Base-by-base conservation (phyloP, 2,329 filamentous ascomycete species). In the Fusarium subtropicale region DNA sequence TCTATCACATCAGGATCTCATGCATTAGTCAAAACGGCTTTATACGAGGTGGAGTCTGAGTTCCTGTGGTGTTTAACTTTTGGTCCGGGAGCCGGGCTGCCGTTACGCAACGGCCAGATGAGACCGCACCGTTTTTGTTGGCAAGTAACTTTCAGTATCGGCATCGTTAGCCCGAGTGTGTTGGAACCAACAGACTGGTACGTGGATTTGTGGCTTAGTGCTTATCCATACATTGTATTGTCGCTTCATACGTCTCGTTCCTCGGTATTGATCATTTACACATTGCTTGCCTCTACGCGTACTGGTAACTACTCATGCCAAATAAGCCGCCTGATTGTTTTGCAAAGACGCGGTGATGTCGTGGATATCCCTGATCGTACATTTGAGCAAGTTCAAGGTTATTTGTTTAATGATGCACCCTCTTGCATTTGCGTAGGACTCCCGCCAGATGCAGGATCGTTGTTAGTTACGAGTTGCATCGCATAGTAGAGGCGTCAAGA, bases 21-120 rank as follows among this genome's bases (percentile, higher is more conserved):
- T 65, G 62, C 60, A 60, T 60, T 60, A 65, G 61, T 16, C 2
- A 22, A 12, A 51, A 20, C 18, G 34, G 48, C 20, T 9, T 16
- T 24, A 55, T 63, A 64, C 59, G 59, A 64, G 36, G 54, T 44
- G 18, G 60, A 33, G 24, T 52, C 24, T 46, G 39, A 47, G 26
- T 48, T 60, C 26, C 52, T 65, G 62, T 51, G 57, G 45, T 28
- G 31, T 57, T 18, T 51, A 28, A 22, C 20, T 38, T 50, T 50
- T 34, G 26, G 24, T 18, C 22, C 22, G 44, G 46, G 39, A 60
- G 60, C 54, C 41, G 41, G 39, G 6, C 28, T 24, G 41, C 47
- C 62, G 57, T 65, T 65, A 39, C 31, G 47, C 39, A 20, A 41
- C 34, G 45, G 13, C 33, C 33, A 20, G 26, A 22, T 11, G 24